Percentiles rank a stretch among this genome's conserved stretches.
Conservation (phyloP, 1,139 yeast species). For the Candida sp. region DNA sequence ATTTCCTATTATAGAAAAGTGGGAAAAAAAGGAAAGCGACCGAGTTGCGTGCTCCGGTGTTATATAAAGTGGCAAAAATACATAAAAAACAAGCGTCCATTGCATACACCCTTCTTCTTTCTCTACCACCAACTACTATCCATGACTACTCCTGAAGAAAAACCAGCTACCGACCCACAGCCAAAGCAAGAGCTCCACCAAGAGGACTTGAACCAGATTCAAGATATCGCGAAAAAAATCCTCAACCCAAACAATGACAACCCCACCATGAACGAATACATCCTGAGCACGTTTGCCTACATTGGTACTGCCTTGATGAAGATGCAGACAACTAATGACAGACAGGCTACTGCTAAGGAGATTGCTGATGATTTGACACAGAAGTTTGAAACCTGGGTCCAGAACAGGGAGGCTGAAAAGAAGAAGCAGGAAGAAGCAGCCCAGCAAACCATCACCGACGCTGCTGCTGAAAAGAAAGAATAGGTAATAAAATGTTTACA, state of each 20-base stretch:
- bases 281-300: slow-evolving; percentile 33
- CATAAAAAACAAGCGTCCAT: neutral
- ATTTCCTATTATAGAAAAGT: neutral
- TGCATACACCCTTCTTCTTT: neutral
- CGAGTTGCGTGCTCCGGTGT: neutral
- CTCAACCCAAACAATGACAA: slow-evolving; percentile 35
- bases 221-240: slow-evolving; percentile 20
- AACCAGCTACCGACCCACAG: slow-evolving; percentile 3
- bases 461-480: slow-evolving; percentile 5
- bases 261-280: slow-evolving; percentile 27
- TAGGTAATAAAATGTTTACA: slow-evolving; percentile 39
- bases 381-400: slow-evolving; percentile 35
- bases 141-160: slow-evolving; percentile 3
- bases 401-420: slow-evolving; percentile 19
- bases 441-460: neutral
- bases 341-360: slow-evolving; percentile 39
- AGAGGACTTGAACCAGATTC: slow-evolving; percentile 15
- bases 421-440: slow-evolving; percentile 9
- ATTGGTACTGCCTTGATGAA: slow-evolving; percentile 30
- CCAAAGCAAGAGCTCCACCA: slow-evolving; percentile 3
- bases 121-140: neutral
- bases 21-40: neutral
- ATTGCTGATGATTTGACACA: slow-evolving; percentile 41
- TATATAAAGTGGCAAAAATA: neutral
- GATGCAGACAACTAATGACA: slow-evolving; percentile 35